These are phyloP conservation scores for Posidonia australis DNA, from an alignment of 106 monocot species.

Conservation along the genomic window DNA sequence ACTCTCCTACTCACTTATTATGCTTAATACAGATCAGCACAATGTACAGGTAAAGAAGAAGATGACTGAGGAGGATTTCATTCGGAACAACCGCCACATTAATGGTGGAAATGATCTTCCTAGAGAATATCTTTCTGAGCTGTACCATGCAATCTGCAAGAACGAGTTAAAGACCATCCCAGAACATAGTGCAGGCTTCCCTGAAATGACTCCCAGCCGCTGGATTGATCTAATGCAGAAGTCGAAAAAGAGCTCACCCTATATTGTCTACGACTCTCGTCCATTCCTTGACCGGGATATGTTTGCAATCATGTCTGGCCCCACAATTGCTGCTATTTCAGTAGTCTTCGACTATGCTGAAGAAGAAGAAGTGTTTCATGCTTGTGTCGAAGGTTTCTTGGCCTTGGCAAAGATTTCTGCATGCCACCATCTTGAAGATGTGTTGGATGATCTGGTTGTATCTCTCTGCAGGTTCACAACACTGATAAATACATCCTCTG, in stretches of 20 bases:
- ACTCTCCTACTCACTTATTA: conserved; percentile 21
- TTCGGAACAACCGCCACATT: conserved; percentile 21
- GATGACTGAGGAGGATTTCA: conserved; percentile 28
- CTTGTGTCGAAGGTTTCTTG: conserved; percentile 20
- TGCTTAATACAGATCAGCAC: conserved; percentile 28
- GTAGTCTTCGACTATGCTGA: conserved; percentile 27
- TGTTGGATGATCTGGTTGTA: conserved; percentile 22
- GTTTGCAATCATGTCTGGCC: conserved; percentile 27
- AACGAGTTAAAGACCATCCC: conserved; percentile 23
- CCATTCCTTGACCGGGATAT: conserved; percentile 18
- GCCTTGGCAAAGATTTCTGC: conserved; percentile 22
- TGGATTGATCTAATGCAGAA: conserved; percentile 24
- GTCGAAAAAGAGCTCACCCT: conserved; percentile 14
- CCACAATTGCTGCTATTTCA: conserved; percentile 24
- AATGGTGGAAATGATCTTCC: conserved; percentile 27
- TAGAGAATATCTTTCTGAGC: conserved; percentile 21
- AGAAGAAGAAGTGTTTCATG: conserved; percentile 15
- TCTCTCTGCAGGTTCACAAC: conserved; percentile 25
- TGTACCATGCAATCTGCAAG: conserved; percentile 21
- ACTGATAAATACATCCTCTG: conserved; percentile 9
- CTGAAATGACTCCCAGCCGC: conserved; percentile 23
- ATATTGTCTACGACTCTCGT: conserved; percentile 7
- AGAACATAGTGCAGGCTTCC: conserved; percentile 8
- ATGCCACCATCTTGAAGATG: conserved; percentile 20
- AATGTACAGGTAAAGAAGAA: conserved; percentile 30